Evolutionary conservation across 148 eudicot species (phyloP).

Genomic region (Simmondsia chinensis): DNA sequence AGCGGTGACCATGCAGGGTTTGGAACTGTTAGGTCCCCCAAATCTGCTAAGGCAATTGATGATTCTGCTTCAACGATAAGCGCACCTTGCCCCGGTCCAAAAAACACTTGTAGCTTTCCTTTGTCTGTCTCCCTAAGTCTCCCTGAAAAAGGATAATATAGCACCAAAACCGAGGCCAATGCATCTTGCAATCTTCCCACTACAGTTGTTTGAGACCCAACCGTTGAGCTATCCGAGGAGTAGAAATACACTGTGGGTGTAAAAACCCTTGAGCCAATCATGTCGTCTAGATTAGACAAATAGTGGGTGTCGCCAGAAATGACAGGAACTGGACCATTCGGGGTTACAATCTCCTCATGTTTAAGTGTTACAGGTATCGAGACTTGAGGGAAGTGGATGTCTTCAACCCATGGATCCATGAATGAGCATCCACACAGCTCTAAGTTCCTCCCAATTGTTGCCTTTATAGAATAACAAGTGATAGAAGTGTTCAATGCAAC

Average conservation of each 20-base stretch:
- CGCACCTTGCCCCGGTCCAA: constrained; percentile 68
- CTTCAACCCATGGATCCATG: constrained; percentile 66
- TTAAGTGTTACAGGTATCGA: constrained; percentile 46
- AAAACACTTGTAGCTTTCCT: constrained; percentile 68
- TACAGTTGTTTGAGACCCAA: constrained; percentile 9
- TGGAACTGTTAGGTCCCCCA: constrained; percentile 68
- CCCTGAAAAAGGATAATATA: constrained; percentile 88
- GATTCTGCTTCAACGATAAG: constrained; percentile 68
- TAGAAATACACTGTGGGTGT: constrained; percentile 90
- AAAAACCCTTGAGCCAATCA: constrained; percentile 75
- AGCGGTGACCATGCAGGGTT: constrained; percentile 75
- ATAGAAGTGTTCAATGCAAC: background rate
- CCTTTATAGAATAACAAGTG: constrained; percentile 22
- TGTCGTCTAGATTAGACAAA: constrained; percentile 87
- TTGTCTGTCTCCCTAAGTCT: constrained; percentile 48
- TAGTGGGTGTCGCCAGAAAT: constrained; percentile 45
- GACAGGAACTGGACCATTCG: constrained; percentile 42
- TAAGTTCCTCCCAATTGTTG: background rate
- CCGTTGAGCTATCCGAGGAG: constrained; percentile 13
- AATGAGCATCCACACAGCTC: background rate
- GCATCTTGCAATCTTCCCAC: constrained; percentile 38
- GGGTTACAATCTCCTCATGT: constrained; percentile 27
- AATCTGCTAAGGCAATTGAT: constrained; percentile 25
- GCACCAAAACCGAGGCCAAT: constrained; percentile 61
- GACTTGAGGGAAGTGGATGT: constrained; percentile 45